Conservation (phyloP, 345 rosid species). For the Hypericum androsaemum region DNA sequence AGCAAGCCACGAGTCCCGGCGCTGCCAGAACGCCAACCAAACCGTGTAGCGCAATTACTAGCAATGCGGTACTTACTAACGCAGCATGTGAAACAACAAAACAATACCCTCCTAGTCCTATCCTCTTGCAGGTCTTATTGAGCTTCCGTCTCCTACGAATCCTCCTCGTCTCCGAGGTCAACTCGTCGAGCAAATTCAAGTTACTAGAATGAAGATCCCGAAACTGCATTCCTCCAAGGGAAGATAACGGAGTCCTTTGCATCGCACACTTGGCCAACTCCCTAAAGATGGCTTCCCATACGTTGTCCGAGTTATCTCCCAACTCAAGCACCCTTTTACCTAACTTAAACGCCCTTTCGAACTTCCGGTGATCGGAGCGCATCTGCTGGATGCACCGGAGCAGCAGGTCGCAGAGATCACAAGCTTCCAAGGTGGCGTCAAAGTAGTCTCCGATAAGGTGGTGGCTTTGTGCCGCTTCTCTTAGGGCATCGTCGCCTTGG, state of each 20-base stretch:
- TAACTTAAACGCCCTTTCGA: conserved; percentile 41
- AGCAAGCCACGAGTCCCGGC: conserved; percentile 41
- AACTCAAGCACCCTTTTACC: conserved; percentile 24
- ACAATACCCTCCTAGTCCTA: conserved; percentile 23
- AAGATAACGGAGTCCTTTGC: conserved; percentile 46
- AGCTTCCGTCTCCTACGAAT: conserved; percentile 35
- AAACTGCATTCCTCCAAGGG: conserved; percentile 25
- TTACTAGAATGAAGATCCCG: conserved; percentile 35
- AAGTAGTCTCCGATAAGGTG: conserved; percentile 42
- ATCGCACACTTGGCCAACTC: conserved; percentile 46
- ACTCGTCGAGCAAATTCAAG: conserved; percentile 28
- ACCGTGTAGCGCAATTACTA: conserved; percentile 57
- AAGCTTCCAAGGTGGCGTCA: conserved; percentile 39
- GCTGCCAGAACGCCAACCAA: conserved; percentile 44
- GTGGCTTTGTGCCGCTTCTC: conserved; percentile 26
- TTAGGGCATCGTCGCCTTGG: conserved; percentile 24
- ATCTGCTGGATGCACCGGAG: conserved; percentile 49
- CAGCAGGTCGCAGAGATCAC: conserved; percentile 49
- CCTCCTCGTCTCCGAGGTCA: conserved; percentile 39
- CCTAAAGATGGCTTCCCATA: conserved; percentile 17
- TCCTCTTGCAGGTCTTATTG: conserved; percentile 30
- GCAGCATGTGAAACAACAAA: conserved; percentile 37
- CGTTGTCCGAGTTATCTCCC: conserved; percentile 10
- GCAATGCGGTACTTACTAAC: conserved; percentile 21
- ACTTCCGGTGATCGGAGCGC: conserved; percentile 35